Evolutionary conservation across 2,329 filamentous ascomycete species (phyloP).

Genomic region (Aaosphaeria pasadenensis): DNA sequence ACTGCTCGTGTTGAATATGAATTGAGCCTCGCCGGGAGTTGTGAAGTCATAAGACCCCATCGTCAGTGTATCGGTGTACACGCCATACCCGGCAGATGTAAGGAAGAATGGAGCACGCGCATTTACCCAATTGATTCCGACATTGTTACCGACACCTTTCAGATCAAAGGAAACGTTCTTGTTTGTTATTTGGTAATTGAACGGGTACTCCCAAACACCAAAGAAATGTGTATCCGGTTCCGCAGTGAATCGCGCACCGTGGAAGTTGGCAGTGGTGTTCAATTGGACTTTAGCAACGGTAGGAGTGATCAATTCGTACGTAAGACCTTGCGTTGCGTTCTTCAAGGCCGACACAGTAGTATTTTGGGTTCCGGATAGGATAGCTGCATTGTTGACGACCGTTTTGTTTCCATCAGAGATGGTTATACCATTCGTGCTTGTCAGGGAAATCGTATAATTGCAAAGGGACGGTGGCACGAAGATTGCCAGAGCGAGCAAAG

Average conservation of each 20-base stretch:
- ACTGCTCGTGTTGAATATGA: slow-evolving; percentile 26
- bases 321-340: slow-evolving; percentile 8
- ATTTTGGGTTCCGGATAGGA: slow-evolving; percentile 13
- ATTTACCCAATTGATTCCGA: slow-evolving; percentile 35
- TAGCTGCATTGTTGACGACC: slow-evolving; percentile 15
- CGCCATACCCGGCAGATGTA: slow-evolving; percentile 27
- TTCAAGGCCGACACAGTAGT: slow-evolving; percentile 10
- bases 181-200: slow-evolving; percentile 16
- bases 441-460: slow-evolving; percentile 9
- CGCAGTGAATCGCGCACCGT: slow-evolving; percentile 17
- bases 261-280: slow-evolving; percentile 14
- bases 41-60: slow-evolving; percentile 32
- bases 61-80: slow-evolving; percentile 30
- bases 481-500: slow-evolving; percentile 6
- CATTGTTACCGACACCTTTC: slow-evolving; percentile 25
- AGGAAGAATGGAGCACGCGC: slow-evolving; percentile 35
- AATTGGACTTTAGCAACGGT: slow-evolving; percentile 20
- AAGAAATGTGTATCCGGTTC: slow-evolving; percentile 11
- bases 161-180: slow-evolving; percentile 20
- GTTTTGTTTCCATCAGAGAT: slow-evolving; percentile 13
- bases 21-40: slow-evolving; percentile 17
- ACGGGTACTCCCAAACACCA: slow-evolving; percentile 29
- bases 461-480: slow-evolving; percentile 3
- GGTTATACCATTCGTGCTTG: slow-evolving; percentile 8
- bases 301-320: slow-evolving; percentile 15